These are phyloP conservation scores for Reutealis trisperma DNA, from an alignment of 345 rosid species.

Conservation along the genomic window DNA sequence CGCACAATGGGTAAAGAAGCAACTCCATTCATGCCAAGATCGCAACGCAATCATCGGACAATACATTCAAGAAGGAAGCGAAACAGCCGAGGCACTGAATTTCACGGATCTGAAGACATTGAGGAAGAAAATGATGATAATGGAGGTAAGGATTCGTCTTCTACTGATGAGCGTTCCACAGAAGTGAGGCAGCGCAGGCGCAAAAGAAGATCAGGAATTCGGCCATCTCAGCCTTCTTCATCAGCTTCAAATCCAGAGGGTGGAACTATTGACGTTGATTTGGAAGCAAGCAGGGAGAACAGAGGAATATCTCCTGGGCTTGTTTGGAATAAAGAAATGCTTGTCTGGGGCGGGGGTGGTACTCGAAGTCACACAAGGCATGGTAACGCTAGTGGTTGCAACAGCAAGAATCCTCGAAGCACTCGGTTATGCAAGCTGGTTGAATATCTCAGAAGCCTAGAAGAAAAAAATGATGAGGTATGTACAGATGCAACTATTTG, in stretches of 20 bases:
- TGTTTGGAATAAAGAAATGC: constrained; percentile 67
- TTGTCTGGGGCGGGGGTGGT: constrained; percentile 96
- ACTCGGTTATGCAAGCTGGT: constrained; percentile 71
- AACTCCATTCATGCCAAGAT: constrained; percentile 38
- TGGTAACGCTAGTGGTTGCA: constrained; percentile 55
- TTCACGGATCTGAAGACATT: constrained; percentile 62
- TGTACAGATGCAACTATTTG: constrained; percentile 17
- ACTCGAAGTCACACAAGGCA: constrained; percentile 83
- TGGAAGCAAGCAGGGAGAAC: constrained; percentile 54
- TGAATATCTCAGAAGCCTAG: constrained; percentile 67
- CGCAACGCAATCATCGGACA: constrained; percentile 53
- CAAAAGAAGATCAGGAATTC: constrained; percentile 42
- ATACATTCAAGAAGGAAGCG: constrained; percentile 57
- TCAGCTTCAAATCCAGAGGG: constrained; percentile 58
- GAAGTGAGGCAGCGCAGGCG: constrained; percentile 56
- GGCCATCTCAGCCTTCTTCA: constrained; percentile 57
- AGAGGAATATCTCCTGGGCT: constrained; percentile 75
- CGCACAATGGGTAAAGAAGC: constrained; percentile 60
- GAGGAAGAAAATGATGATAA: constrained; percentile 69
- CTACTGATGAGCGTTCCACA: constrained; percentile 61
- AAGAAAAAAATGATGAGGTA: constrained; percentile 68
- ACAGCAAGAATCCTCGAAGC: constrained; percentile 51
- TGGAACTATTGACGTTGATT: constrained; percentile 49
- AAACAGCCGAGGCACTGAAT: constrained; percentile 55
- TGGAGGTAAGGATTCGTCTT: constrained; percentile 72